Conservation (phyloP, 1,284 basidiomycete genomes). For the Ceratobasidium papillatum region DNA sequence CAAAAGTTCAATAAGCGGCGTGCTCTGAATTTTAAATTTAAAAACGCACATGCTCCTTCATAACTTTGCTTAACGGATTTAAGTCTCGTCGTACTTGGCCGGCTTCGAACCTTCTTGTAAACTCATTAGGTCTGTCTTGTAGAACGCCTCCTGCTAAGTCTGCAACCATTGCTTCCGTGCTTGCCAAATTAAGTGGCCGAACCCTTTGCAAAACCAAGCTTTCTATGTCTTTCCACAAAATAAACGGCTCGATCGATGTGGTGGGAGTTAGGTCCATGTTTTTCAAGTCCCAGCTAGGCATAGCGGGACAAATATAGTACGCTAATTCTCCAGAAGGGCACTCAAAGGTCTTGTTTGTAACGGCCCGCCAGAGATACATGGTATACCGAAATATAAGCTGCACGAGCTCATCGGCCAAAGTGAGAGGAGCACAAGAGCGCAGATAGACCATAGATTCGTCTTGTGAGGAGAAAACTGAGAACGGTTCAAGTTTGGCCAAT, state of each 20-base stretch:
- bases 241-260: constrained; percentile 56
- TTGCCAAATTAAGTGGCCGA: constrained; percentile 59
- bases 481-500: constrained; percentile 63
- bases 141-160: constrained; percentile 69
- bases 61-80: constrained; percentile 64
- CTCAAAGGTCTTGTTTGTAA: constrained; percentile 71
- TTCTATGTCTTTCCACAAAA: constrained; percentile 71
- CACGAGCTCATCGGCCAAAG: constrained; percentile 58
- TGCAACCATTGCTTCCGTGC: constrained; percentile 55
- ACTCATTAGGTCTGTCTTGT: constrained; percentile 78
- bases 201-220: constrained; percentile 62
- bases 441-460: constrained; percentile 57
- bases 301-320: constrained; percentile 69
- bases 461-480: constrained; percentile 68
- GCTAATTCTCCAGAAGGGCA: constrained; percentile 62
- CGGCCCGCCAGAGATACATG: constrained; percentile 64
- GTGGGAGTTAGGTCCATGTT: constrained; percentile 47
- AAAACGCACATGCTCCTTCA: constrained; percentile 16
- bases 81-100: constrained; percentile 67
- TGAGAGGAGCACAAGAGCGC: constrained; percentile 58
- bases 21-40: not conserved
- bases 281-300: constrained; percentile 24
- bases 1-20: not conserved
- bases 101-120: constrained; percentile 71
- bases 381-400: constrained; percentile 68